Base-by-base conservation (phyloP, 2,329 filamentous ascomycete genomes). In the Aspergillus oerlinghausenensis region DNA sequence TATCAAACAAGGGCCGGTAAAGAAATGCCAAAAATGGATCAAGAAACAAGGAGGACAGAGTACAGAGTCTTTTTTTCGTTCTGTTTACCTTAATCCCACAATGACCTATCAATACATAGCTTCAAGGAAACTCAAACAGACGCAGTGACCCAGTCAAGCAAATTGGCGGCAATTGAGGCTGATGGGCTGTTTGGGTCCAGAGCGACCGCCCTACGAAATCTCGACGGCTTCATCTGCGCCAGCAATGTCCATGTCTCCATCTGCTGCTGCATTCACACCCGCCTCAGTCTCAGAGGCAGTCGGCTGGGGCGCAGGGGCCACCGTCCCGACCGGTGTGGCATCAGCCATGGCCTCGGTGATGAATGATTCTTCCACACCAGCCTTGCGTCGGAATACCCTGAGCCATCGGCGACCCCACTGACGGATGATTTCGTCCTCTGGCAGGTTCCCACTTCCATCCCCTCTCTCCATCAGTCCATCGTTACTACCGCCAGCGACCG, bases 351-450 rank as follows among this genome's bases (percentile, higher is more conserved):
- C 78, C 64, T 86, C 84, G 10, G 79, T 77, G 19, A 86, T 82
- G 58, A 84, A 81, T 0, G 88, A 83, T 75, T 97, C 92, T 76
- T 97, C 92, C 14, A 97, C 90, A 2, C 89, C 90, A 14, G 84
- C 84, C 74, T 91, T 88, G 47, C 94, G 82, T 66, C 86, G 80
- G 73, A 96, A 97, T 1, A 94, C 91, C 32, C 90, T 83, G 60
- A 90, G 78, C 94, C 94, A 99, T 50, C 92, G 84, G 69, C 85
- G 83, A 0, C 88, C 92, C 94, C 94, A 97, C 51, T 84, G 82
- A 60, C 83, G 82, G 56, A 96, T 82, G 62, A 92, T 78, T 58
- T 82, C 82, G 63, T 88, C 84, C 32, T 84, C 80, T 38, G 81
- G 82, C 29, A 65, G 74, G 70, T 59, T 74, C 62, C 55, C 74